Evolutionary conservation across 2,329 filamentous ascomycete species (phyloP), one percentile per base, ranked within the genome.

Genomic region (Colletotrichum ledebouriae): DNA sequence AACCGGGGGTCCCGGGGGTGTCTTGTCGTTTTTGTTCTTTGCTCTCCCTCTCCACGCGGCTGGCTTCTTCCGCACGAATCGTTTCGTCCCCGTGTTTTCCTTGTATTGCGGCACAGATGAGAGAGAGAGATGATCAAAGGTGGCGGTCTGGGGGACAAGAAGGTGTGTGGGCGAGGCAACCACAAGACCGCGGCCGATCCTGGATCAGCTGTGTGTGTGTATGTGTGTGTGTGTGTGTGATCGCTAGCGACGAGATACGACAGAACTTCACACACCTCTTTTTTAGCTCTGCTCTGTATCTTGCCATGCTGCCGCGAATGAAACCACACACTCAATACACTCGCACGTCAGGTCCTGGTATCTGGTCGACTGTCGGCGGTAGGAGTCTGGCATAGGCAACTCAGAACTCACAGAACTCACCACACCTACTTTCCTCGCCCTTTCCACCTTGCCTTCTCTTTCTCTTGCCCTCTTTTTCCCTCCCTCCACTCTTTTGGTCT

Each of bases 161-260:
- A 17, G 17, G 42, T 9, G 49, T 17, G 49, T 34, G 9, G 37
- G 49, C 49, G 49, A 39, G 42, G 42, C 42, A 9, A 20, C 42
- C 42, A 9, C 42, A 46, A 9, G 52, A 55, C 52, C 11, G 33
- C 52, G 22, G 17, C 52, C 52, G 52, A 55, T 55, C 52, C 52
- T 17, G 33, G 34, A 53, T 53, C 50, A 33, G 29, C 50, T 29
- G n/a, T 53, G n/a, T 12, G 25, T 17, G 13, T 52, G 33, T 55
- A n/a, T n/a, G 29, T n/a, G 22, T 17, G 17, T 17, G 17, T 17
- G 15, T 52, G 37, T 11, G 37, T 39, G 42, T 46, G 42, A 46
- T 39, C 52, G 52, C 33, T 55, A 33, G 34, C 33, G 17, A 55
- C n/a, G n/a, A 39, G 34, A 55, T 22, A 55, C 52, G 33, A 52